Evolutionary conservation across 2,329 filamentous ascomycete genomes (phyloP), one percentile per base, ranked within the genome.

Genomic region (Diaporthe amygdali): DNA sequence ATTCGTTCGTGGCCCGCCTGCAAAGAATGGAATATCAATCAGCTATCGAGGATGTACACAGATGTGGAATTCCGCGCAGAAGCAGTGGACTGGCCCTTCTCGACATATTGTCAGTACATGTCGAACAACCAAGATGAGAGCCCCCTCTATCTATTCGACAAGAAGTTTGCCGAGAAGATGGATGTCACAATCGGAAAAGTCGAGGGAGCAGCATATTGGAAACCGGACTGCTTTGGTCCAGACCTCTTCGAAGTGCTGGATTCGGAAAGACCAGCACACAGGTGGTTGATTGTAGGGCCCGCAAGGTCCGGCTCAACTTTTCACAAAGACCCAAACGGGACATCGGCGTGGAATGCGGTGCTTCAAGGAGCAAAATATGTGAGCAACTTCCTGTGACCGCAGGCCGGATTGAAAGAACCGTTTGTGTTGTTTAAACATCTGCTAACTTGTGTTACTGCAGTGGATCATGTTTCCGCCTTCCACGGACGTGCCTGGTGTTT

Each of bases 381-480:
- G 59, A 64, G 59, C 47, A 8, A 20, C 30, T 37, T 37, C 44
- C 30, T n/a, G 20, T 22, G 12, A 22, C 27, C 6, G 25, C 3
- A 39, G 9, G 27, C 27, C 37, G n/a, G 7, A n/a, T n/a, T 49
- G 9, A 27, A 10, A 14, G 27, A 14, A 27, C 44, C 30, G 22
- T 20, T 37, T 32, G 15, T 25, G 30, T 27, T 17, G 41, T 49
- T n/a, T 49, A n/a, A n/a, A 25, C 41, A 37, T 14, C 30, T 37
- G 30, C 59, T 64, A 64, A 64, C 12, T 15, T 32, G 10, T 12
- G 22, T 27, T 15, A 12, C 37, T 22, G 15, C 22, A 64, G 59
- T 98, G 96, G 96, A 96, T 98, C 80, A 97, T 98, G 94, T 98
- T 98, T 78, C 95, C 94, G 0, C 92, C 93, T 0, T 90, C 90